Evolutionary conservation across 1,284 basidiomycete genomes (phyloP).

Genomic region (Macrocystidia cucumis): DNA sequence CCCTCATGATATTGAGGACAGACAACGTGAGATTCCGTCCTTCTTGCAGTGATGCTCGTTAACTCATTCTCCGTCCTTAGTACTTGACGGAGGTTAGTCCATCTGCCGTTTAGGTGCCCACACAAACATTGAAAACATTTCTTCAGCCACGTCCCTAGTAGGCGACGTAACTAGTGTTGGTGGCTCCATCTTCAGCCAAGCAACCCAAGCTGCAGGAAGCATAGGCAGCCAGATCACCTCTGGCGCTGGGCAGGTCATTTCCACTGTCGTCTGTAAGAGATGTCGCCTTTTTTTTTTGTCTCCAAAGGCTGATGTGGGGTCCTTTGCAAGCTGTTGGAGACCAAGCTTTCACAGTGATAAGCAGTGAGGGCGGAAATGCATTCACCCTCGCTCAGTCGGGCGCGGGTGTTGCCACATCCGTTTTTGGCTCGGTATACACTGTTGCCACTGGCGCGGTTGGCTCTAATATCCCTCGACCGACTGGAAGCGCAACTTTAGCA

Average conservation of each 20-base stretch:
- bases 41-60: neutral
- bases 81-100: too few relatives aligned
- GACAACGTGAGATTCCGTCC: slow-evolving; percentile 21
- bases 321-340: slow-evolving; percentile 41
- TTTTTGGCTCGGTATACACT: slow-evolving; percentile 44
- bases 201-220: slow-evolving; percentile 24
- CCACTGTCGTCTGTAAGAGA: slow-evolving; percentile 43
- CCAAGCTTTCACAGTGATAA: slow-evolving; percentile 43
- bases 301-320: slow-evolving; percentile 1
- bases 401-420: slow-evolving; percentile 39
- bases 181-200: slow-evolving; percentile 25
- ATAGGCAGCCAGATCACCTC: slow-evolving; percentile 14
- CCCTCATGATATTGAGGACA: slow-evolving; percentile 19
- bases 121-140: too few relatives aligned
- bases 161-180: slow-evolving; percentile 15
- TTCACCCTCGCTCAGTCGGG: slow-evolving; percentile 32
- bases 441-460: slow-evolving; percentile 22
- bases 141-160: too few relatives aligned
- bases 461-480: too few relatives aligned
- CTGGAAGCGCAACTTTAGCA: too few relatives aligned
- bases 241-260: slow-evolving; percentile 23
- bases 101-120: too few relatives aligned
- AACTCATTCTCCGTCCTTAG: slow-evolving; percentile 1
- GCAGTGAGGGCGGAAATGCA: slow-evolving; percentile 29
- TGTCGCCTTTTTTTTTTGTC: neutral